A percentile compares a stretch with the other conserved stretches of the same genome.
Conservation (phyloP, 192 early-diverging fungal species). For the Rhizophagus prolifer region DNA sequence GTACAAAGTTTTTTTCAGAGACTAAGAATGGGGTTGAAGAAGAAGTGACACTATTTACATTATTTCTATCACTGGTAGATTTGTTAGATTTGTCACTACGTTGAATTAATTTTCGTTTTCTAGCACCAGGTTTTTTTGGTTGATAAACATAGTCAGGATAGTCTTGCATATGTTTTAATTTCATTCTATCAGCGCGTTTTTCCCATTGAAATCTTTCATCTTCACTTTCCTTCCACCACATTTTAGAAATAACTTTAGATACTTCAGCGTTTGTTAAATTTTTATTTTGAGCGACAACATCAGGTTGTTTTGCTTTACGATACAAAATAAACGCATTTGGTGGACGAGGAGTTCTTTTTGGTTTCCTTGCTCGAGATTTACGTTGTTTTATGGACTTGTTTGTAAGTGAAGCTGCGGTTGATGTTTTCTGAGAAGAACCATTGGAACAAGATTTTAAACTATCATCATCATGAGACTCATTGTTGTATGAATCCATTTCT, state of each 20-base stretch:
- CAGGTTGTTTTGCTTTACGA: constrained; percentile 23
- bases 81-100: too few relatives aligned
- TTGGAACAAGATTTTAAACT: neutral
- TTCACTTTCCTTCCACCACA: constrained; percentile 29
- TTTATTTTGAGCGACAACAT: constrained; percentile 19
- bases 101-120: neutral
- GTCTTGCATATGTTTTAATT: constrained; percentile 29
- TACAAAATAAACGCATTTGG: constrained; percentile 30
- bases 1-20: neutral
- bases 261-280: constrained; percentile 29
- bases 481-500: neutral
- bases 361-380: constrained; percentile 6
- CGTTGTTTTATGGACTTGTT: neutral
- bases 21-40: neutral
- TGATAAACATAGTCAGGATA: constrained; percentile 27
- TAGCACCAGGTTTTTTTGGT: constrained; percentile 27
- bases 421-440: neutral
- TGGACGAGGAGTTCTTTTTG: constrained; percentile 29
- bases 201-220: constrained; percentile 29
- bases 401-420: neutral
- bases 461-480: neutral
- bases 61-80: too few relatives aligned
- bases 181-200: constrained; percentile 27
- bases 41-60: neutral
- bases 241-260: constrained; percentile 24